Evolutionary conservation across 306 rosid species (phyloP).

Genomic region (Hippophae gyantsensis): DNA sequence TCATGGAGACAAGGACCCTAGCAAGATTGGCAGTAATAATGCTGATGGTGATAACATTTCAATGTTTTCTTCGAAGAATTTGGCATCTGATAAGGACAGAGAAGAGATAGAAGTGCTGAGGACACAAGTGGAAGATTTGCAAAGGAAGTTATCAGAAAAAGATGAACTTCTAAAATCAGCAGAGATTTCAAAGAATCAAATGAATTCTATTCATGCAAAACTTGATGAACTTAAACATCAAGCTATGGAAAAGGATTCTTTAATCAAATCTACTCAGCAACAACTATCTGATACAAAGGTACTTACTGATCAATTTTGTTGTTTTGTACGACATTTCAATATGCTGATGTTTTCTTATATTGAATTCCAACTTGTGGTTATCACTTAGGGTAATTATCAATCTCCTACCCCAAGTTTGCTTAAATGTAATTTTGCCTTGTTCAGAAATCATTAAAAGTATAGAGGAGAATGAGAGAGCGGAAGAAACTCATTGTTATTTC

Average conservation of each 20-base stretch:
- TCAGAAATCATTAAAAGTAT: no score
- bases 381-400: no score
- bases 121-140: slow-evolving; percentile 74
- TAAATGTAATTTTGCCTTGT: no score
- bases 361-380: no score
- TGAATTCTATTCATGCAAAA: slow-evolving; percentile 38
- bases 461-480: no score
- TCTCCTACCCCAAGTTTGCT: no score
- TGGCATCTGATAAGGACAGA: slow-evolving; percentile 47
- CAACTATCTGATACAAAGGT: slow-evolving; percentile 89
- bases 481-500: no score
- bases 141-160: slow-evolving; percentile 54
- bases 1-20: slow-evolving; percentile 47
- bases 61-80: slow-evolving; percentile 47
- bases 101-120: slow-evolving; percentile 56
- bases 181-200: slow-evolving; percentile 53
- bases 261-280: slow-evolving; percentile 49
- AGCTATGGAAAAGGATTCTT: slow-evolving; percentile 57
- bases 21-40: slow-evolving; percentile 31
- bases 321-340: background rate
- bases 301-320: slow-evolving; percentile 1
- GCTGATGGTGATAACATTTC: slow-evolving; percentile 47
- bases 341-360: no score
- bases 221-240: slow-evolving; percentile 55
- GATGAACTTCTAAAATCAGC: slow-evolving; percentile 68